Conservation (phyloP, 768 basidiomycete species). For the Amanita inopinata region DNA sequence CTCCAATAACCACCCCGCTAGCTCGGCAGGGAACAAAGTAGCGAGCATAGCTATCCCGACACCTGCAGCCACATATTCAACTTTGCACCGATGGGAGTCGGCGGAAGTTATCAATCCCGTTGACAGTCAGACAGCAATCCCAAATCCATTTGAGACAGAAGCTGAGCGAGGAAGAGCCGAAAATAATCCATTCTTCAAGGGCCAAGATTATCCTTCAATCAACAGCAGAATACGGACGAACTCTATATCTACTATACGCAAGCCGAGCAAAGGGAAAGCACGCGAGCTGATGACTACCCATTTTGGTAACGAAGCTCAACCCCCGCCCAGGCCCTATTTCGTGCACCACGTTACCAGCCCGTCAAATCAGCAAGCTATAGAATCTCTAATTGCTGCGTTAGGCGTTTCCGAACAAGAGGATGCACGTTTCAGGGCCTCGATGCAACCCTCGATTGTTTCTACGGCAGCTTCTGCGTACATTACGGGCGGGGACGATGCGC, state of each 20-base stretch:
- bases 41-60: constrained; percentile 54
- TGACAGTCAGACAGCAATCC: constrained; percentile 17
- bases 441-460: constrained; percentile 45
- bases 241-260: constrained; percentile 30
- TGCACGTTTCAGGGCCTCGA: constrained; percentile 45
- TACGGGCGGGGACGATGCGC: constrained; percentile 20
- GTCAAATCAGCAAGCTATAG: constrained; percentile 45
- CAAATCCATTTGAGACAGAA: constrained; percentile 15
- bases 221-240: constrained; percentile 26
- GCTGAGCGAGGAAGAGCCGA: constrained; percentile 27
- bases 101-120: constrained; percentile 32
- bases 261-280: constrained; percentile 29
- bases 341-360: constrained; percentile 26
- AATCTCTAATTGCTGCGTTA: constrained; percentile 61
- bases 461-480: constrained; percentile 25
- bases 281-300: constrained; percentile 23
- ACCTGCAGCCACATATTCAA: constrained; percentile 41
- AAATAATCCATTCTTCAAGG: constrained; percentile 35
- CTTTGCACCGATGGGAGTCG: constrained; percentile 57
- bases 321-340: constrained; percentile 24
- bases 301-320: constrained; percentile 30
- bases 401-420: constrained; percentile 37
- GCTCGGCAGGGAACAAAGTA: constrained; percentile 27
- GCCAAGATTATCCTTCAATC: constrained; percentile 15
- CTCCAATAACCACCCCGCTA: background rate